These are phyloP conservation scores for Nadsonia starkeyi-henricii DNA, from an alignment of 1,139 yeast species.

Conservation along the genomic window DNA sequence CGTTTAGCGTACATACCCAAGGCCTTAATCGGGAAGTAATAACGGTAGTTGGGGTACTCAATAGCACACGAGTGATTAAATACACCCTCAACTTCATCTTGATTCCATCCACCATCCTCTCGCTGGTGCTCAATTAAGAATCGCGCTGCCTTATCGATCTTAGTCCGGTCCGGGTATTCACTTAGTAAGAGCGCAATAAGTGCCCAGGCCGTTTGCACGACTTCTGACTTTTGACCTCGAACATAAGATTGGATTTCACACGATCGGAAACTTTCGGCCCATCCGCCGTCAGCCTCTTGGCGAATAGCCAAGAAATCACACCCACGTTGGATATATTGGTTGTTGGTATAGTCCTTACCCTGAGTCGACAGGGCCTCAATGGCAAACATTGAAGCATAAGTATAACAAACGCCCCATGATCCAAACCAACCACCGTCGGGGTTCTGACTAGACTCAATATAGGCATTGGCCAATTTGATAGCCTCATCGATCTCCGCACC, in stretches of 20 bases:
- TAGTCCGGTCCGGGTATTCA: slow-evolving; percentile 54
- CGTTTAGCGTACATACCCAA: slow-evolving; percentile 52
- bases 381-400: slow-evolving; percentile 98
- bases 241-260: slow-evolving; percentile 79
- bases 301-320: slow-evolving; percentile 67
- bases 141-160: slow-evolving; percentile 49
- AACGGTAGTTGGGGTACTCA: slow-evolving; percentile 89
- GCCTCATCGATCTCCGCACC: slow-evolving; percentile 50
- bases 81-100: slow-evolving; percentile 86
- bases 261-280: slow-evolving; percentile 65
- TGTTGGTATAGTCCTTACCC: slow-evolving; percentile 48
- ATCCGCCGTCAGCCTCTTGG: slow-evolving; percentile 85
- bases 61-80: slow-evolving; percentile 90
- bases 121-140: slow-evolving; percentile 57
- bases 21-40: slow-evolving; percentile 84
- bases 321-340: slow-evolving; percentile 50
- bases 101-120: slow-evolving; percentile 71
- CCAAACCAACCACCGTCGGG: slow-evolving; percentile 96
- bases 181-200: slow-evolving; percentile 70
- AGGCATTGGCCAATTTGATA: slow-evolving; percentile 58
- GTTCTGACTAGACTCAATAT: slow-evolving; percentile 53
- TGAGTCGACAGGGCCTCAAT: slow-evolving; percentile 74
- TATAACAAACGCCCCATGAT: slow-evolving; percentile 93
- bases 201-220: slow-evolving; percentile 93
- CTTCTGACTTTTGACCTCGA: slow-evolving; percentile 45